phyloP scores from a whole-genome alignment of 1,284 basidiomycete genomes.

The Malassezia equina region DNA sequence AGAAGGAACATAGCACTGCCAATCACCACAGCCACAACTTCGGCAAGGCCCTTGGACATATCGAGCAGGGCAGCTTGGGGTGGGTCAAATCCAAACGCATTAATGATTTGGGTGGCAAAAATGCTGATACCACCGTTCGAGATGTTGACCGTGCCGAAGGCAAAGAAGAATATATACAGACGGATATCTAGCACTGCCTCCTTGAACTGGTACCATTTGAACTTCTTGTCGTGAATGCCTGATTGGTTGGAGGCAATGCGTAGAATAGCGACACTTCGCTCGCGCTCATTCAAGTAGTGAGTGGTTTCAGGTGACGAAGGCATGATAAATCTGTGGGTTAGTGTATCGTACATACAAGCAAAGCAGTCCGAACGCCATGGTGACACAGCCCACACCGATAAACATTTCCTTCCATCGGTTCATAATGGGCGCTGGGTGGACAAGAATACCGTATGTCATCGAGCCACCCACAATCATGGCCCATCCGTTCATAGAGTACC shows the following conservation, averaged over 20 bases:
- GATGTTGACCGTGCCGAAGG: slow-evolving; percentile 25
- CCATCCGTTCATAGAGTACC: slow-evolving; percentile 36
- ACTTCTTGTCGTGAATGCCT: slow-evolving; percentile 55
- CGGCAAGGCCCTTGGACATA: slow-evolving; percentile 35
- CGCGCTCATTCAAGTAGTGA: slow-evolving; percentile 50
- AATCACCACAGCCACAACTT: slow-evolving; percentile 30
- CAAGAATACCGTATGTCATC: slow-evolving; percentile 32
- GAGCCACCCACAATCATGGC: slow-evolving; percentile 36
- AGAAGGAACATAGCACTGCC: slow-evolving; percentile 25
- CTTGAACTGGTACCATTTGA: slow-evolving; percentile 53
- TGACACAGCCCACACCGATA: slow-evolving; percentile 33
- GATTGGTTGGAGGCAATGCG: slow-evolving; percentile 55
- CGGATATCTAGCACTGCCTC: slow-evolving; percentile 54
- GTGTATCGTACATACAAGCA: slow-evolving; percentile 1
- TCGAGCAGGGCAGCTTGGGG: slow-evolving; percentile 38
- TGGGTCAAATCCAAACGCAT: slow-evolving; percentile 32
- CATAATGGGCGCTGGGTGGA: slow-evolving; percentile 18
- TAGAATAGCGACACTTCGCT: slow-evolving; percentile 55
- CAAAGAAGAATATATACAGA: slow-evolving; percentile 37
- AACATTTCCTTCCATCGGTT: slow-evolving; percentile 39
- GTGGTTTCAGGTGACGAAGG: slow-evolving; percentile 29
- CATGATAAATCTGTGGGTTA: slow-evolving; percentile 19
- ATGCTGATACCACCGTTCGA: slow-evolving; percentile 31
- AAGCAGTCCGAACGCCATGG: slow-evolving; percentile 26
- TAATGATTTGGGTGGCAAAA: slow-evolving; percentile 43